Conservation (phyloP, 192 early-diverging fungal species). For the Phlyctochytrium planicorne region DNA sequence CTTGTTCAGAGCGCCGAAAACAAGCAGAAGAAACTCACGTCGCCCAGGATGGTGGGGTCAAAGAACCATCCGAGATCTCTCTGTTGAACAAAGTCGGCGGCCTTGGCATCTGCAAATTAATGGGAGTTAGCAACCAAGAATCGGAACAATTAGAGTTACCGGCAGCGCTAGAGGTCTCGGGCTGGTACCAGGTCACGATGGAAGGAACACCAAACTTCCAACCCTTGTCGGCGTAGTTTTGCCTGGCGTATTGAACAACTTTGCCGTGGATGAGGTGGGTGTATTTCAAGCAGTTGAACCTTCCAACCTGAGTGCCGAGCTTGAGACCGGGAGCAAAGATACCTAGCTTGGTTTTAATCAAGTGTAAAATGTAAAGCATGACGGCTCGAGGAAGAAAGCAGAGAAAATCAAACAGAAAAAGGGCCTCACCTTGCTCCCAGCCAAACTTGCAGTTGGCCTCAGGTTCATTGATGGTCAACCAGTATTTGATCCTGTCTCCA, state of each 20-base stretch:
- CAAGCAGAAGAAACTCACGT: slow-evolving; percentile 15
- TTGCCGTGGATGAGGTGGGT: slow-evolving; percentile 9
- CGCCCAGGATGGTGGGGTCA: slow-evolving; percentile 41
- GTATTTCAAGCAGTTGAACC: slow-evolving; percentile 13
- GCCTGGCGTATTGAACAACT: slow-evolving; percentile 13
- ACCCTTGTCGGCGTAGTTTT: background rate
- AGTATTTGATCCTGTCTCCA: slow-evolving; percentile 30
- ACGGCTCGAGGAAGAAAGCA: no score
- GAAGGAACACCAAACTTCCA: slow-evolving; percentile 25
- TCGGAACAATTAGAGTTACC: no score
- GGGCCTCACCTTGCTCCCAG: background rate
- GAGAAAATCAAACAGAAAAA: no score
- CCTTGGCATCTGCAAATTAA: slow-evolving; percentile 16
- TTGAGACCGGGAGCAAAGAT: background rate
- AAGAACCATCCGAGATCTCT: slow-evolving; percentile 36
- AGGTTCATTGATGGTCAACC: slow-evolving; percentile 42
- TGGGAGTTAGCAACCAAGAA: background rate
- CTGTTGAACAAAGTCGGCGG: slow-evolving; percentile 19
- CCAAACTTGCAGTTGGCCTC: slow-evolving; percentile 29
- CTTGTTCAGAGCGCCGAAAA: background rate
- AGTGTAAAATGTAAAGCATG: no score
- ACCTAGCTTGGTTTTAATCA: background rate
- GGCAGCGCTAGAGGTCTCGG: no score
- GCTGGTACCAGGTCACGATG: slow-evolving; percentile 12
- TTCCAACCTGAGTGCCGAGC: background rate